These are phyloP conservation scores for Polygonum maritimum DNA, from an alignment of 148 eudicot species.

Conservation along the genomic window DNA sequence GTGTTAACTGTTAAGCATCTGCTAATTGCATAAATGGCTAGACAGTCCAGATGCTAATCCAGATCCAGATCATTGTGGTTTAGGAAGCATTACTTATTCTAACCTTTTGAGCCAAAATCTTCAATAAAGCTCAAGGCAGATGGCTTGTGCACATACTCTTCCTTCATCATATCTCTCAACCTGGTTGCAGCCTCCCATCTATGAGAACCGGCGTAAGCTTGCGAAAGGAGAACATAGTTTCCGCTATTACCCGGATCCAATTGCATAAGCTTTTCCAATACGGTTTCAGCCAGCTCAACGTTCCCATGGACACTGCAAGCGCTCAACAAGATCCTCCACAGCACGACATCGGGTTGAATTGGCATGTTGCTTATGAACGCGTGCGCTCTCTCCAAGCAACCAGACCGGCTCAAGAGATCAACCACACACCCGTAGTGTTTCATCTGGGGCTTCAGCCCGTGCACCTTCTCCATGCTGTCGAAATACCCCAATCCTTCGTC, in stretches of 20 bases:
- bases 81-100: background rate
- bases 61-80: background rate
- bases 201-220: slow-evolving; percentile 19
- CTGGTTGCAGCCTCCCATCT: slow-evolving; percentile 18
- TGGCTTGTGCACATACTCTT: slow-evolving; percentile 13
- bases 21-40: no score
- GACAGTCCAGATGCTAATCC: background rate
- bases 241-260: slow-evolving; percentile 56
- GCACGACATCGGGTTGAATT: slow-evolving; percentile 30
- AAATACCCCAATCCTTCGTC: slow-evolving; percentile 53
- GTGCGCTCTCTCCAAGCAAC: slow-evolving; percentile 48
- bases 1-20: no score
- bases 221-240: slow-evolving; percentile 33
- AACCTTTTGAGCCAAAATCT: slow-evolving; percentile 2
- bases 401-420: slow-evolving; percentile 70
- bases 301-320: slow-evolving; percentile 65
- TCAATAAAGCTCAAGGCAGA: slow-evolving; percentile 23
- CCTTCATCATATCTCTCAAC: slow-evolving; percentile 16
- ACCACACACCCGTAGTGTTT: slow-evolving; percentile 79
- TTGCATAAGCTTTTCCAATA: slow-evolving; percentile 44
- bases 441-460: slow-evolving; percentile 55
- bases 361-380: slow-evolving; percentile 57
- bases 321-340: slow-evolving; percentile 68
- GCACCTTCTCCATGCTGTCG: slow-evolving; percentile 39
- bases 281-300: slow-evolving; percentile 44